These are phyloP conservation scores for Vicia villosa DNA, from an alignment of 306 rosid species.

Conservation along the genomic window DNA sequence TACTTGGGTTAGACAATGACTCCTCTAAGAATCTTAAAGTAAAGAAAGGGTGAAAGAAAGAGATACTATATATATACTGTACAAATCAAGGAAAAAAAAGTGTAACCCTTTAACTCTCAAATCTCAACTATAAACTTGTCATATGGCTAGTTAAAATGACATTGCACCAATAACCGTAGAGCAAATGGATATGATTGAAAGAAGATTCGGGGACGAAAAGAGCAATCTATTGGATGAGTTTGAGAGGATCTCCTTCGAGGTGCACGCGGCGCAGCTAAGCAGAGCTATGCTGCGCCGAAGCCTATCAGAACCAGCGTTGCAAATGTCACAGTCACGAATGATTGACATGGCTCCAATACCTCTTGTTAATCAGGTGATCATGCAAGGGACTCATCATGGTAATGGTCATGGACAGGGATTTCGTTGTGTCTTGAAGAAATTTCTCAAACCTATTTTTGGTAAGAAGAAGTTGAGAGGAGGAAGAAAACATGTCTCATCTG, in stretches of 20 bases:
- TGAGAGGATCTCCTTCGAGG: slow-evolving; percentile 70
- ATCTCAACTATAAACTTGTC: slow-evolving; percentile 1
- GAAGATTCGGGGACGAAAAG: slow-evolving; percentile 72
- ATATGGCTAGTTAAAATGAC: slow-evolving; percentile 9
- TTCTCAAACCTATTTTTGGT: slow-evolving; percentile 54
- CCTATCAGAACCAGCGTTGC: slow-evolving; percentile 51
- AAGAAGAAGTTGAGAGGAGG: slow-evolving; percentile 14
- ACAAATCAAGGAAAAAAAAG: neutral
- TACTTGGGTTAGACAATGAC: slow-evolving; percentile 38
- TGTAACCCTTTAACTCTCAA: slow-evolving; percentile 15
- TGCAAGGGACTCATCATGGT: slow-evolving; percentile 33
- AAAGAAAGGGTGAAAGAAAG: slow-evolving; percentile 9
- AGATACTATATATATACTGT: neutral
- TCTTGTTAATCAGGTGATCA: slow-evolving; percentile 34
- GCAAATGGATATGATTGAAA: slow-evolving; percentile 38
- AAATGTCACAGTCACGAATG: slow-evolving; percentile 22
- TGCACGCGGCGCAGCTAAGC: slow-evolving; percentile 60
- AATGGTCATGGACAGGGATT: slow-evolving; percentile 27
- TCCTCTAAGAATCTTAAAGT: slow-evolving; percentile 37
- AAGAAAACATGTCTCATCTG: slow-evolving; percentile 36
- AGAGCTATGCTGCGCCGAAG: slow-evolving; percentile 60
- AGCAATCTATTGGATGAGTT: slow-evolving; percentile 72
- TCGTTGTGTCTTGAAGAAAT: slow-evolving; percentile 52
- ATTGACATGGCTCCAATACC: slow-evolving; percentile 32
- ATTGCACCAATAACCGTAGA: slow-evolving; percentile 12